Evolutionary conservation across 352 stramenopile genomes (phyloP).

Genomic region (Peronospora belbahrii): DNA sequence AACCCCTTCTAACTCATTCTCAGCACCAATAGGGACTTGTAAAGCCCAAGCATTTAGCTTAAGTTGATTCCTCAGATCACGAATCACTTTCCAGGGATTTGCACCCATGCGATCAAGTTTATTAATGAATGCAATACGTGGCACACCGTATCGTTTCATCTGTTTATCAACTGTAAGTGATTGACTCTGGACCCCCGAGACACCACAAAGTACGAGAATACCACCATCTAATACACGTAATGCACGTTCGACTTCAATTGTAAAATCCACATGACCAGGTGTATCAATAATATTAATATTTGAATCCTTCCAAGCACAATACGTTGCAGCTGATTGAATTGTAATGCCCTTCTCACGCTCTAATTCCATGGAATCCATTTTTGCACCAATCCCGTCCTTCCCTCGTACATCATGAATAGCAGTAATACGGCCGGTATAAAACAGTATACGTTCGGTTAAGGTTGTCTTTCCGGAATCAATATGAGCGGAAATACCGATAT

Average conservation of each 20-base stretch:
- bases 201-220: conserved; percentile 89
- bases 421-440: conserved; percentile 98
- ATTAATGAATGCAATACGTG: conserved; percentile 98
- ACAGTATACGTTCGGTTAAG: conserved; percentile 98
- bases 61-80: conserved; percentile 92
- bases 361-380: conserved; percentile 99
- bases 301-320: conserved; percentile 92
- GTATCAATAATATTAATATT: conserved; percentile 99
- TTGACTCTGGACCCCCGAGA: conserved; percentile 95
- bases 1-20: conserved; percentile 92
- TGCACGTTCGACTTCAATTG: conserved; percentile 96
- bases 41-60: conserved; percentile 95
- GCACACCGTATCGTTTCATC: conserved; percentile 99
- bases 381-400: conserved; percentile 97
- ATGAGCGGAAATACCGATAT: conserved; percentile 96
- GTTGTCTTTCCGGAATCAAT: conserved; percentile 99
- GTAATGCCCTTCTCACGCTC: conserved; percentile 99
- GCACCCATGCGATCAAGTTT: conserved; percentile 97
- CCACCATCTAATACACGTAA: conserved; percentile 97
- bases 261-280: conserved; percentile 99
- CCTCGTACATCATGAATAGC: conserved; percentile 93
- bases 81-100: conserved; percentile 93
- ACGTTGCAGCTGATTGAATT: conserved; percentile 98
- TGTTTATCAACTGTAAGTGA: conserved; percentile 98
- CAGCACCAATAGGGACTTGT: conserved; percentile 96